These are phyloP conservation scores for Avicennia marina DNA, from an alignment of 257 asterid species.

Conservation along the genomic window DNA sequence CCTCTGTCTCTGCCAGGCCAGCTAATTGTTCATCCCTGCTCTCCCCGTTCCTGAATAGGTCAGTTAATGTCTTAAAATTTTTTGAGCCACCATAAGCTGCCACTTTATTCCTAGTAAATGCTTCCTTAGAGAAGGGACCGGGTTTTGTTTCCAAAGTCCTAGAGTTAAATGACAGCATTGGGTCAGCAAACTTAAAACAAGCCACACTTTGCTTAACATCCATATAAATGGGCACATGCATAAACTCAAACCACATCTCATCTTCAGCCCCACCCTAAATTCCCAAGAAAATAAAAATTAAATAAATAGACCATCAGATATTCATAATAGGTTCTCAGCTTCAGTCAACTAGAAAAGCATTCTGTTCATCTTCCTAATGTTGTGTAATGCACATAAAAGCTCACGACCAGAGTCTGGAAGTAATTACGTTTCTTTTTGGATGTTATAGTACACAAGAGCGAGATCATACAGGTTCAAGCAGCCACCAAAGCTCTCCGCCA, in stretches of 20 bases:
- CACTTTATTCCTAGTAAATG: constrained; percentile 20
- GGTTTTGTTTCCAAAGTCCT: constrained; percentile 28
- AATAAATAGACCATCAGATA: not conserved
- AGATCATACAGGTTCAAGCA: not conserved
- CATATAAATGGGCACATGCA: not conserved
- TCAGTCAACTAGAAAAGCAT: constrained; percentile 4
- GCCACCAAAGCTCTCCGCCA: not conserved
- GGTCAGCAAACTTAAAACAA: not conserved
- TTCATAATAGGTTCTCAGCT: not conserved
- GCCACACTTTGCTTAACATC: constrained; percentile 9
- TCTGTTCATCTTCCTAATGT: not conserved
- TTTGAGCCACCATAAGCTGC: constrained; percentile 15
- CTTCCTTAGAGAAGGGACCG: constrained; percentile 23
- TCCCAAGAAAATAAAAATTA: not conserved
- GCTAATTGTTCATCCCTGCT: constrained; percentile 7
- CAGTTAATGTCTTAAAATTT: constrained; percentile 12
- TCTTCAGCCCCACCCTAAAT: constrained; percentile 2
- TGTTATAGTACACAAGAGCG: not conserved
- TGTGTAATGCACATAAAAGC: not conserved
- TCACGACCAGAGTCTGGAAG: not conserved
- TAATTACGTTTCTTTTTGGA: not conserved
- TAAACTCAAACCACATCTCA: constrained; percentile 2
- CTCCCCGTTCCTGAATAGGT: constrained; percentile 10
- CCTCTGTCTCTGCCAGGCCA: constrained; percentile 17
- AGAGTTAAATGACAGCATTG: constrained; percentile 9